Percentiles rank a stretch among this genome's conserved stretches.
These are phyloP conservation scores for Ascomycota sp. DNA, from an alignment of 2,329 filamentous ascomycete genomes.

Conservation along the genomic window DNA sequence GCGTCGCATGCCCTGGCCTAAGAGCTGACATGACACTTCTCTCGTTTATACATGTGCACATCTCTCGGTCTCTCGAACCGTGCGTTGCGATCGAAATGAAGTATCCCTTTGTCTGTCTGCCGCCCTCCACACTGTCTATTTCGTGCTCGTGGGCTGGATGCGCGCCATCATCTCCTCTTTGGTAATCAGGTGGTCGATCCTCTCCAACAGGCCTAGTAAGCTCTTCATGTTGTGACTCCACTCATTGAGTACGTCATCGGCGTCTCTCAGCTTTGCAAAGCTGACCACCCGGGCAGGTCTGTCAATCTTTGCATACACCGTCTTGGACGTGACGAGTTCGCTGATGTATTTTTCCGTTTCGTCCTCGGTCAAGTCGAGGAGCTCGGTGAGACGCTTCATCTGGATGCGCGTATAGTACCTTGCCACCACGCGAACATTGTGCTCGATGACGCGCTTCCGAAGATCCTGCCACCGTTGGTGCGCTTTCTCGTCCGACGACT, in stretches of 20 bases:
- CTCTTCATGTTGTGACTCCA: slow-evolving; percentile 98
- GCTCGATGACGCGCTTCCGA: slow-evolving; percentile 94
- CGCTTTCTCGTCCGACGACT: slow-evolving; percentile 56
- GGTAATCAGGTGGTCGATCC: slow-evolving; percentile 93
- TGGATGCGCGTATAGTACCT: slow-evolving; percentile 98
- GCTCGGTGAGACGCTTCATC: slow-evolving; percentile 69
- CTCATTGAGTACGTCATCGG: slow-evolving; percentile 90
- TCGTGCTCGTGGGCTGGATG: slow-evolving; percentile 45
- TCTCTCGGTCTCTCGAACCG: not conserved
- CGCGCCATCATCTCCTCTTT: slow-evolving; percentile 99
- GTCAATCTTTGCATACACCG: slow-evolving; percentile 93
- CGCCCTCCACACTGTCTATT: slow-evolving; percentile 9
- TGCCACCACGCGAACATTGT: slow-evolving; percentile 90
- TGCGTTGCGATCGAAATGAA: not conserved
- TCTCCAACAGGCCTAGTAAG: slow-evolving; percentile 59
- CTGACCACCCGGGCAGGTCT: slow-evolving; percentile 75
- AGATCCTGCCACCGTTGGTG: slow-evolving; percentile 78
- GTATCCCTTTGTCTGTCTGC: slow-evolving; percentile 2
- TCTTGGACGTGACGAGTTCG: slow-evolving; percentile 90
- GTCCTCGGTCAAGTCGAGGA: slow-evolving; percentile 78
- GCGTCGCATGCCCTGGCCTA: too few relatives aligned
- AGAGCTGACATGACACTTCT: slow-evolving; percentile 6
- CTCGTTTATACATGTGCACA: slow-evolving; percentile 10
- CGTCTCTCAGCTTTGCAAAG: slow-evolving; percentile 84
- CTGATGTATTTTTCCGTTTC: slow-evolving; percentile 99